These are phyloP conservation scores for Mortierella claussenii DNA, from an alignment of 192 early-diverging fungal species.

Conservation along the genomic window DNA sequence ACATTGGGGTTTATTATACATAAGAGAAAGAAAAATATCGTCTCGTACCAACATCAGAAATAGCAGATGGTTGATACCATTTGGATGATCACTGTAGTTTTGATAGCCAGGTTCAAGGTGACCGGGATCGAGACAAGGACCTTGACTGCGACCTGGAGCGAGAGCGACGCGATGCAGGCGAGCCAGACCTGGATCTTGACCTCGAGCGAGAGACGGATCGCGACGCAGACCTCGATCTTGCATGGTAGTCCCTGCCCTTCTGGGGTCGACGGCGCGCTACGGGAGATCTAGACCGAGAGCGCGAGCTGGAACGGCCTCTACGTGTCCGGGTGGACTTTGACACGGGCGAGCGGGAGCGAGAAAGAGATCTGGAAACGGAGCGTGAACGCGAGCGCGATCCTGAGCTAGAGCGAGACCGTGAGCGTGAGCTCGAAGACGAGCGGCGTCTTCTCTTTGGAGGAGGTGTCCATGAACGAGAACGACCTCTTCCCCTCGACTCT, in stretches of 20 bases:
- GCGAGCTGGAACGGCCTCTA: conserved; percentile 10
- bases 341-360: conserved; percentile 36
- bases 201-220: conserved; percentile 25
- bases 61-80: too few relatives aligned
- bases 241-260: conserved; percentile 7
- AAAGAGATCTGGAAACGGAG: conserved; percentile 5
- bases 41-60: too few relatives aligned
- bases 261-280: not conserved
- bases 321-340: conserved; percentile 7
- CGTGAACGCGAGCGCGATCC: conserved; percentile 4
- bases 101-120: too few relatives aligned
- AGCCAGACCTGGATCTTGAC: conserved; percentile 18
- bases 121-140: conserved; percentile 22
- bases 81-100: too few relatives aligned
- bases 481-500: conserved; percentile 9
- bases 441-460: conserved; percentile 11
- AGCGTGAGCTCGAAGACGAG: conserved; percentile 11
- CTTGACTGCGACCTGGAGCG: conserved; percentile 14
- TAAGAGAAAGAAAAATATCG: not conserved
- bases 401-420: conserved; percentile 19
- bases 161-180: conserved; percentile 12
- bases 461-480: conserved; percentile 21
- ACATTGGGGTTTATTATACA: not conserved
- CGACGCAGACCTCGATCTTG: conserved; percentile 4
- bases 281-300: conserved; percentile 25